A percentile compares a stretch with the other conserved stretches of the same genome.
These are phyloP conservation scores for Cryptosporidium parvum DNA, from an alignment of 169 alveolate genomes.

Conservation along the genomic window DNA sequence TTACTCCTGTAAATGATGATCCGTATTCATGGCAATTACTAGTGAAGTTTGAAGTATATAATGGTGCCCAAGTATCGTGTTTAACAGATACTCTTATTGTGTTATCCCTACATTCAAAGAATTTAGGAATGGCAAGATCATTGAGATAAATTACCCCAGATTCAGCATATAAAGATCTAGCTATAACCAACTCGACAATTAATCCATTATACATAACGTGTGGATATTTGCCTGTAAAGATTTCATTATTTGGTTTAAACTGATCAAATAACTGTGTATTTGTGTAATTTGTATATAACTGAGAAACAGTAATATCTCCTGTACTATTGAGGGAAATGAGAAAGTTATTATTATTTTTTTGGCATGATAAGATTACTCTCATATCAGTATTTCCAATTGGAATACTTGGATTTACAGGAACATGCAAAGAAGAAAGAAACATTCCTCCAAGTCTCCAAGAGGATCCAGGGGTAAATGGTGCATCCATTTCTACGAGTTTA, in stretches of 20 bases:
- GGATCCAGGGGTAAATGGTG: constrained; percentile 28
- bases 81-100: constrained; percentile 47
- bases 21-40: constrained; percentile 68
- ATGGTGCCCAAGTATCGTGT: constrained; percentile 68
- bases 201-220: constrained; percentile 47
- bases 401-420: constrained; percentile 40
- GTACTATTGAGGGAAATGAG: constrained; percentile 44
- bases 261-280: constrained; percentile 6
- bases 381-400: constrained; percentile 46
- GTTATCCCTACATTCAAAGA: constrained; percentile 35
- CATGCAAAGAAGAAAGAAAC: constrained; percentile 65
- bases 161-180: constrained; percentile 55
- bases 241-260: not conserved
- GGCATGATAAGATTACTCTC: constrained; percentile 48
- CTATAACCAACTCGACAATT: constrained; percentile 37
- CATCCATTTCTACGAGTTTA: constrained; percentile 3
- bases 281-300: constrained; percentile 11
- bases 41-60: constrained; percentile 59
- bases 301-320: constrained; percentile 37
- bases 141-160: constrained; percentile 55
- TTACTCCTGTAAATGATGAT: constrained; percentile 48
- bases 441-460: constrained; percentile 74
- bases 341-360: constrained; percentile 9
- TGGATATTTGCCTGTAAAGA: constrained; percentile 14
- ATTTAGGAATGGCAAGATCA: constrained; percentile 20